Evolutionary conservation across 129 eudicot genomes (phyloP).

Genomic region (Logfia minima): DNA sequence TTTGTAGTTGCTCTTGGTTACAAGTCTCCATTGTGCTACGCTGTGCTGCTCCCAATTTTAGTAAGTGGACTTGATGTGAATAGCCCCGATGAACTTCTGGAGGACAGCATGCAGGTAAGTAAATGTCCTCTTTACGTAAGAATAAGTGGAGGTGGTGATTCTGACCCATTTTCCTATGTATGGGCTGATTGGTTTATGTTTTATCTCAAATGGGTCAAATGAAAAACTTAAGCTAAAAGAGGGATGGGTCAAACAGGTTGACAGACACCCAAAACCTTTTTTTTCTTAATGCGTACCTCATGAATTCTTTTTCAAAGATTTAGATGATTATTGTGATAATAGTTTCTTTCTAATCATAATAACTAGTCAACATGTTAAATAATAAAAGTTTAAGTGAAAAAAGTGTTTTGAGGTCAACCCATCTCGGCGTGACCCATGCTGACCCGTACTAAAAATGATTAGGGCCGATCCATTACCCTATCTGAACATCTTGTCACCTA

Average conservation of each 20-base stretch:
- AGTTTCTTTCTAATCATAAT: not conserved
- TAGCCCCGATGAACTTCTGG: conserved; percentile 95
- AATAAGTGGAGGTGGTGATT: not conserved
- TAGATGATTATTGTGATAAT: not conserved
- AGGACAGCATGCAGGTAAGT: conserved; percentile 84
- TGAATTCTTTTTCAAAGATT: not conserved
- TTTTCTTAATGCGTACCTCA: not conserved
- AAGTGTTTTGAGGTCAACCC: conserved; percentile 11
- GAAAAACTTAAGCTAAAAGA: not conserved
- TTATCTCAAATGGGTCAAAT: not conserved
- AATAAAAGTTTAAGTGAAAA: not conserved
- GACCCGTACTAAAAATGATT: not conserved
- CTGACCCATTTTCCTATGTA: not conserved
- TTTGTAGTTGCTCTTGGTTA: conserved; percentile 90
- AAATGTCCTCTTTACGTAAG: not conserved
- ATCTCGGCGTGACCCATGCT: not conserved
- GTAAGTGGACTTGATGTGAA: conserved; percentile 58
- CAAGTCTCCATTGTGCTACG: conserved; percentile 82
- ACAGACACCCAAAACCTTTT: not conserved
- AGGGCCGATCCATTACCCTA: not conserved
- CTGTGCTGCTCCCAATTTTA: conserved; percentile 70
- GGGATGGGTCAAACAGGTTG: not conserved
- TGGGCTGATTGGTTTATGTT: not conserved
- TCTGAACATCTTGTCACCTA: conserved; percentile 1
- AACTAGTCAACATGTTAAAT: not conserved